These are phyloP conservation scores for Zarea fungicola DNA, from an alignment of 2,329 filamentous ascomycete genomes.

Conservation along the genomic window DNA sequence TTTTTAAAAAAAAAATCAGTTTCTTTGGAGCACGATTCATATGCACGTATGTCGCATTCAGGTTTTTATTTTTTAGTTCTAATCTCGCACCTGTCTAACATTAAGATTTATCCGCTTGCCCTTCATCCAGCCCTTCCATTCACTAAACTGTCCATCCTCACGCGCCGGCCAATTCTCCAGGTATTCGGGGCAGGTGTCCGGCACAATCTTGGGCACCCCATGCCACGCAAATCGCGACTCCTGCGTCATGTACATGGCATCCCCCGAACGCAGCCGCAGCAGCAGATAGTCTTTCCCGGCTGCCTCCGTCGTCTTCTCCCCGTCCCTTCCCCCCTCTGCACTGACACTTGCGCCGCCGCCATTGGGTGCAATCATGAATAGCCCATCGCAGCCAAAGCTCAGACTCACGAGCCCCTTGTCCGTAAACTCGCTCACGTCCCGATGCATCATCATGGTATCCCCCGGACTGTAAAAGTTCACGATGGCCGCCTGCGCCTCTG, in stretches of 20 bases:
- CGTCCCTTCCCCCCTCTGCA: constrained; percentile 34
- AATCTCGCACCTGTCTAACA: constrained; percentile 77
- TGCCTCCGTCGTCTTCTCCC: constrained; percentile 20
- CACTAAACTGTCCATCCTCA: constrained; percentile 47
- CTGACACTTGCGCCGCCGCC: constrained; percentile 10
- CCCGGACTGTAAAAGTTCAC: constrained; percentile 89
- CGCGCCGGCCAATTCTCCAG: constrained; percentile 68
- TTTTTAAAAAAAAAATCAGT: neutral
- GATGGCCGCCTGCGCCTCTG: constrained; percentile 81
- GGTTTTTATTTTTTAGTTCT: neutral
- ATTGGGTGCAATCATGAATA: constrained; percentile 78
- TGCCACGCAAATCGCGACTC: constrained; percentile 88
- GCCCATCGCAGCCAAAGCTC: constrained; percentile 81
- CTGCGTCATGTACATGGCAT: constrained; percentile 84
- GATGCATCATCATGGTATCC: constrained; percentile 87
- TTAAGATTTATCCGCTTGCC: constrained; percentile 89
- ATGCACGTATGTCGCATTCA: too few relatives aligned
- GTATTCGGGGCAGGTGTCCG: constrained; percentile 70
- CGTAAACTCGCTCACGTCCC: constrained; percentile 85
- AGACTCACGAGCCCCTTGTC: constrained; percentile 76
- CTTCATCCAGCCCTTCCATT: constrained; percentile 83
- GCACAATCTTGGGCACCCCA: constrained; percentile 81
- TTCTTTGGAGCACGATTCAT: too few relatives aligned
- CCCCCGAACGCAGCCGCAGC: constrained; percentile 72
- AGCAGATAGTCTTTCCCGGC: constrained; percentile 47